Conservation (phyloP, 495 filamentous ascomycete genomes). For the Cercophora sp. region DNA sequence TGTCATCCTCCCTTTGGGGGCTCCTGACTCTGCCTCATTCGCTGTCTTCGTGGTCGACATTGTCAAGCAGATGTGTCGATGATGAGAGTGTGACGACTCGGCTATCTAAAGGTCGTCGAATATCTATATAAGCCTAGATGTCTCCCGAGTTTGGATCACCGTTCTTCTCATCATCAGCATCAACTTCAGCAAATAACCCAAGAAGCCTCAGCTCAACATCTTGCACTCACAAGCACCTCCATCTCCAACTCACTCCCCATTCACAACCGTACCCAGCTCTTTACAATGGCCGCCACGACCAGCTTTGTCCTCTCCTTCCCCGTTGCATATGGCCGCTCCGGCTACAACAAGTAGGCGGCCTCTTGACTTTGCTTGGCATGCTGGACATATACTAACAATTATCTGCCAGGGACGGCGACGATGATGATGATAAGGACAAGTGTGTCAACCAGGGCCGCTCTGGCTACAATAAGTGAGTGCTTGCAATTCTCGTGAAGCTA, state of each 20-base stretch:
- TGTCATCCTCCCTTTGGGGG: conserved; percentile 3
- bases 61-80: background rate
- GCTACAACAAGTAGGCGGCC: conserved; percentile 42
- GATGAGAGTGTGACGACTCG: background rate
- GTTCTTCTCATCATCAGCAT: conserved; percentile 31
- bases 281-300: conserved; percentile 41
- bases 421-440: conserved; percentile 39
- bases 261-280: conserved; percentile 18
- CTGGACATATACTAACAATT: conserved; percentile 9
- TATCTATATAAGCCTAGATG: conserved; percentile 29
- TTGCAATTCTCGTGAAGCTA: too few species aligned
- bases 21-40: background rate
- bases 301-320: conserved; percentile 45
- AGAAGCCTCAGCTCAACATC: conserved; percentile 2
- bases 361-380: background rate
- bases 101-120: background rate
- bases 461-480: conserved; percentile 42
- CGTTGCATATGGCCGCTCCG: conserved; percentile 53
- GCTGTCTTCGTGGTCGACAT: background rate
- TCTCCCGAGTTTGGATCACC: conserved; percentile 16
- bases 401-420: conserved; percentile 32
- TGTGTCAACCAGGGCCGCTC: conserved; percentile 38
- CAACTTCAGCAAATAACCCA: conserved; percentile 14
- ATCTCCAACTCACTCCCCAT: conserved; percentile 2
- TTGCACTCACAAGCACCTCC: conserved; percentile 9